phyloP scores from a whole-genome alignment of 2,329 filamentous ascomycete species.

The Pyrenochaeta sp. region DNA sequence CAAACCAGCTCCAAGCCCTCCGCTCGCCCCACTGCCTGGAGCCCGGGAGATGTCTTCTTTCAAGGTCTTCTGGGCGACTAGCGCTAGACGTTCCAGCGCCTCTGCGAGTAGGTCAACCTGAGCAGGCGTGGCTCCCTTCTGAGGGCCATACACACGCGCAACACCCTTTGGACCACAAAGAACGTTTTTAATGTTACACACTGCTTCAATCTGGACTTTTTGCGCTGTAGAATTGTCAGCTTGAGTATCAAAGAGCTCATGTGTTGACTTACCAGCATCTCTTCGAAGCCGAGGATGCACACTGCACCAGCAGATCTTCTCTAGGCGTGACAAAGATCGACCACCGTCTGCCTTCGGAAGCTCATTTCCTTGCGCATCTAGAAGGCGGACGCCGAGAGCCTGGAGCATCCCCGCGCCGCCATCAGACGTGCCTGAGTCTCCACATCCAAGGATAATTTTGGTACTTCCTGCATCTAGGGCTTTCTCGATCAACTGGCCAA shows the following conservation, averaged over 20 bases:
- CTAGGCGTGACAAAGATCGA: conserved; percentile 48
- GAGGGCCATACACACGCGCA: conserved; percentile 59
- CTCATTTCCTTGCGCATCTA: conserved; percentile 47
- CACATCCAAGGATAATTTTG: conserved; percentile 60
- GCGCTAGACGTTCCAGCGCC: conserved; percentile 55
- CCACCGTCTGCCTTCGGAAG: conserved; percentile 54
- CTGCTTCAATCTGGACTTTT: conserved; percentile 56
- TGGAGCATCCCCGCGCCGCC: conserved; percentile 63
- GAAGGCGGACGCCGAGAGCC: conserved; percentile 57
- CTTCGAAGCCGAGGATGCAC: conserved; percentile 49
- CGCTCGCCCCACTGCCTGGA: conserved; percentile 61
- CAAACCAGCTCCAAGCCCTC: conserved; percentile 61
- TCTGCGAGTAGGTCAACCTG: conserved; percentile 54
- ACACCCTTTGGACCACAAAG: conserved; percentile 59
- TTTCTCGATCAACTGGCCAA: conserved; percentile 58
- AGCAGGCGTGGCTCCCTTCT: conserved; percentile 58
- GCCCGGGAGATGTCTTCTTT: conserved; percentile 46
- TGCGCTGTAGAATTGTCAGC: conserved; percentile 18
- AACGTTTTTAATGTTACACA: conserved; percentile 61
- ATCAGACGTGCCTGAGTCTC: conserved; percentile 63
- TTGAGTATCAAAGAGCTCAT: neutral
- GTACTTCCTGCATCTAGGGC: conserved; percentile 57
- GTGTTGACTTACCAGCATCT: conserved; percentile 23
- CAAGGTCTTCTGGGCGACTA: conserved; percentile 44
- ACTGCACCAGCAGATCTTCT: conserved; percentile 49